Conservation (phyloP, 2,329 filamentous ascomycete species). For the Drechmeria coniospora region DNA sequence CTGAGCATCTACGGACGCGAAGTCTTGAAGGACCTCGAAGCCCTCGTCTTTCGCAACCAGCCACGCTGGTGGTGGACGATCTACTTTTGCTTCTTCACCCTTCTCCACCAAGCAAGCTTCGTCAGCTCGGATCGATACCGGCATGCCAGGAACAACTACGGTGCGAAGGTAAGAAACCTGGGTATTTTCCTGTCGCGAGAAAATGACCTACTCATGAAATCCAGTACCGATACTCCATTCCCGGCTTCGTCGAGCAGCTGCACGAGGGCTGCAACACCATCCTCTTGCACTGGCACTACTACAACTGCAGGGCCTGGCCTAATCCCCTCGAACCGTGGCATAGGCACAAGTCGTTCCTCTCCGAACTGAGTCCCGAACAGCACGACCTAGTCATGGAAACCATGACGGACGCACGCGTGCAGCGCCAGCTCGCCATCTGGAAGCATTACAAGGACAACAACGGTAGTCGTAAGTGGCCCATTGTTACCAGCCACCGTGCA, state of each 20-base stretch:
- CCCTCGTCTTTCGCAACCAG: conserved; percentile 18
- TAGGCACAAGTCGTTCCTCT: conserved; percentile 12
- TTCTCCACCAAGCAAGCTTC: conserved; percentile 24
- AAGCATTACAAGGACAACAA: conserved; percentile 10
- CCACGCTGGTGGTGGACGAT: conserved; percentile 16
- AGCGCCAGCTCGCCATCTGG: conserved; percentile 12
- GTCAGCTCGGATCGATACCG: conserved; percentile 25
- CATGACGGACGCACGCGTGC: conserved; percentile 8
- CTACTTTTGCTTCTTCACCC: conserved; percentile 25
- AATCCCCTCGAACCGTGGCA: conserved; percentile 11
- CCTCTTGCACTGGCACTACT: conserved; percentile 36
- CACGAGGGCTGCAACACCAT: conserved; percentile 30
- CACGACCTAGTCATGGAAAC: conserved; percentile 16
- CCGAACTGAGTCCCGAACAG: conserved; percentile 16
- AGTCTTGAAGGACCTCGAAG: conserved; percentile 20
- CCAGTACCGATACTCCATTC: conserved; percentile 22
- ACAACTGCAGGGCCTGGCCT: conserved; percentile 19
- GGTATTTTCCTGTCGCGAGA: no score
- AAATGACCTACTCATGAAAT: no score
- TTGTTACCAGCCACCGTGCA: no score
- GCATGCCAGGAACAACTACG: conserved; percentile 22
- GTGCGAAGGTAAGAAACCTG: conserved; percentile 9
- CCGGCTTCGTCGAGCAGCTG: conserved; percentile 24
- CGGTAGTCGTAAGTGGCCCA: conserved; percentile 8
- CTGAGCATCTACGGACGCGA: conserved; percentile 17